phyloP scores from a whole-genome alignment of 2,329 filamentous ascomycete species.

The Fusarium verticillioides region DNA sequence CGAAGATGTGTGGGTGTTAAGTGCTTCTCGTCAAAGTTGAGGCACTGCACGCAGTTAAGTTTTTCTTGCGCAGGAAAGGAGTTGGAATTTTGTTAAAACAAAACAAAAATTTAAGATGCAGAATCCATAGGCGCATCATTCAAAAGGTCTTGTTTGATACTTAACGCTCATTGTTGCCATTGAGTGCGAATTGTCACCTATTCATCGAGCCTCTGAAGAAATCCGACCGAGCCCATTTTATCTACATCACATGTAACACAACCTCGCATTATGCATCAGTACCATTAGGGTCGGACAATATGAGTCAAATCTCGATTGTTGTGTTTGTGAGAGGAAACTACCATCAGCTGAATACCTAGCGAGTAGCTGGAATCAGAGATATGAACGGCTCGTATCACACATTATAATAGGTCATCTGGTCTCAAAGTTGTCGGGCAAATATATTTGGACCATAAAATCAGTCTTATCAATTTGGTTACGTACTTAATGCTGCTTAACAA shows the following conservation, averaged over 20 bases:
- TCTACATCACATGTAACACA: constrained; percentile 25
- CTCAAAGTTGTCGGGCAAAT: neutral
- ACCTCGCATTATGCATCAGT: constrained; percentile 6
- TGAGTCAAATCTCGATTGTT: constrained; percentile 3
- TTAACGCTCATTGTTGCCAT: constrained; percentile 6
- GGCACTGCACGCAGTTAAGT: neutral
- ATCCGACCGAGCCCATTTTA: neutral
- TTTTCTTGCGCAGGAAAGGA: neutral
- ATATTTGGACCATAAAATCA: neutral
- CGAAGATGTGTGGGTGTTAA: neutral
- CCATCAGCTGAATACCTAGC: neutral
- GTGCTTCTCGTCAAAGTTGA: neutral
- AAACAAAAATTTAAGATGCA: neutral
- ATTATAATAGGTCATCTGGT: neutral
- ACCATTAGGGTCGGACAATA: constrained; percentile 2
- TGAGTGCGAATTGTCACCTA: neutral
- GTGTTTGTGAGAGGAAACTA: constrained; percentile 1
- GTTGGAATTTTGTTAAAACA: neutral
- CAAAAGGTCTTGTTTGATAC: neutral
- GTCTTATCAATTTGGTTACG: constrained; percentile 12
- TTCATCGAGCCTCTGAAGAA: constrained; percentile 10
- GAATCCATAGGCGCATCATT: neutral
- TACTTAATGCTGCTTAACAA: constrained; percentile 73
- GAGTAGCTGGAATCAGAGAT: neutral
- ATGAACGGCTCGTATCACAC: neutral